phyloP scores from a whole-genome alignment of 169 alveolate genomes.

The Babesia divergens region DNA sequence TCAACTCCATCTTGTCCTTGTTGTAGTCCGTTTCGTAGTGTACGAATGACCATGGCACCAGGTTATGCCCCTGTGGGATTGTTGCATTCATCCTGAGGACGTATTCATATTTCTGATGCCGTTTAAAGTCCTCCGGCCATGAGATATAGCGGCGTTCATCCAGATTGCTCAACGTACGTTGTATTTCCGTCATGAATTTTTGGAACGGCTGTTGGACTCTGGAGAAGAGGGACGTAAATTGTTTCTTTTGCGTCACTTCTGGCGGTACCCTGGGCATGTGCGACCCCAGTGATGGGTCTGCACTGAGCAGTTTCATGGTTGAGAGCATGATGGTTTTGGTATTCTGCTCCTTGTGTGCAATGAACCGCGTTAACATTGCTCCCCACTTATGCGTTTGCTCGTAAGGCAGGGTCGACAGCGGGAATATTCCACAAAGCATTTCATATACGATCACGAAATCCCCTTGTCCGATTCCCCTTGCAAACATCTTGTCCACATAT shows the following conservation, averaged over 20 bases:
- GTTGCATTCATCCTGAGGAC: conserved; percentile 36
- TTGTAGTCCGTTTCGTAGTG: conserved; percentile 29
- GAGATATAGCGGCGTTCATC: conserved; percentile 39
- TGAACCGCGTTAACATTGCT: conserved; percentile 66
- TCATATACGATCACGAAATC: conserved; percentile 71
- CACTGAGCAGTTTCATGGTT: conserved; percentile 59
- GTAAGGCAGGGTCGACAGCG: conserved; percentile 61
- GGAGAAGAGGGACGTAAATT: conserved; percentile 44
- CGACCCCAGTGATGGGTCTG: conserved; percentile 54
- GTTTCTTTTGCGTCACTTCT: conserved; percentile 53
- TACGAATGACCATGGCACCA: conserved; percentile 61
- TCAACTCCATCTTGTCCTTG: conserved; percentile 8
- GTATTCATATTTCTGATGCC: conserved; percentile 41
- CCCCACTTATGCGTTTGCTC: conserved; percentile 74
- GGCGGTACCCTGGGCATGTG: conserved; percentile 70
- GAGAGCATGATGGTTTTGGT: conserved; percentile 68
- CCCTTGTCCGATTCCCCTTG: conserved; percentile 49
- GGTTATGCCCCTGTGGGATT: conserved; percentile 32
- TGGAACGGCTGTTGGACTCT: conserved; percentile 59
- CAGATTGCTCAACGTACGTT: conserved; percentile 43
- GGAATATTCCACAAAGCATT: conserved; percentile 68
- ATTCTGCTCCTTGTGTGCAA: conserved; percentile 66
- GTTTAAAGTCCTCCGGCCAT: conserved; percentile 43
- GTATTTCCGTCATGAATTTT: conserved; percentile 61
- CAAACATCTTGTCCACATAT: conserved; percentile 50